Evolutionary conservation across 768 basidiomycete genomes (phyloP).

Genomic region (Hemileccinum rubropunctum): DNA sequence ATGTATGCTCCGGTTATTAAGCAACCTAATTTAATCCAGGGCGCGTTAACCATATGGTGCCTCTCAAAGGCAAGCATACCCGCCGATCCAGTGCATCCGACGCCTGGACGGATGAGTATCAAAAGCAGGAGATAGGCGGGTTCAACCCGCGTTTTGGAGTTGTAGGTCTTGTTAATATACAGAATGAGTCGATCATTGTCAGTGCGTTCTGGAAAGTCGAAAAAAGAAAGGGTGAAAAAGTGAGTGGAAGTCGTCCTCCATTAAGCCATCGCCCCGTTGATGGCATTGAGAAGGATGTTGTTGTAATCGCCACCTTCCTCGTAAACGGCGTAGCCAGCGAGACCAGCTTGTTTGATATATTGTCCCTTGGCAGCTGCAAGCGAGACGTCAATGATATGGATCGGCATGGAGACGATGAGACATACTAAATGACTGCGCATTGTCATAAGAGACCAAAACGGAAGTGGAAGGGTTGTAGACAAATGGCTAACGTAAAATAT

Average conservation of each 20-base stretch:
- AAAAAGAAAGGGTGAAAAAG: conserved; percentile 3
- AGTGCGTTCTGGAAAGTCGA: conserved; percentile 4
- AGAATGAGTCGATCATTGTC: conserved; percentile 24
- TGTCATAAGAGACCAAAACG: conserved; percentile 65
- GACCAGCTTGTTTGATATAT: conserved; percentile 34
- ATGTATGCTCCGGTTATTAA: not conserved
- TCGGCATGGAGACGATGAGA: not conserved
- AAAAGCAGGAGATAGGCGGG: not conserved
- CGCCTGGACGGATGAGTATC: conserved; percentile 13
- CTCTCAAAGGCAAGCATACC: conserved; percentile 13
- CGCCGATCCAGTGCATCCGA: conserved; percentile 9
- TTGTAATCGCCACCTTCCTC: conserved; percentile 43
- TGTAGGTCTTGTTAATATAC: not conserved
- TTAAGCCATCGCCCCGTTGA: conserved; percentile 27
- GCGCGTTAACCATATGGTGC: not conserved
- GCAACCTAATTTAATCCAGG: not conserved
- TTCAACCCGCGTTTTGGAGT: conserved; percentile 7
- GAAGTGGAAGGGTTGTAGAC: conserved; percentile 56
- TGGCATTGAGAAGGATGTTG: conserved; percentile 34
- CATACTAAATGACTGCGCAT: conserved; percentile 55
- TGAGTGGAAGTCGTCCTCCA: conserved; percentile 6
- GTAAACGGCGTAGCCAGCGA: conserved; percentile 46
- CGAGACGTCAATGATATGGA: not conserved
- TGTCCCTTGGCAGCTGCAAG: conserved; percentile 40
- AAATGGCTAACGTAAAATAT: conserved; percentile 47